These are phyloP conservation scores for Eucalyptus polybractea DNA, from an alignment of 345 rosid species.

Conservation along the genomic window DNA sequence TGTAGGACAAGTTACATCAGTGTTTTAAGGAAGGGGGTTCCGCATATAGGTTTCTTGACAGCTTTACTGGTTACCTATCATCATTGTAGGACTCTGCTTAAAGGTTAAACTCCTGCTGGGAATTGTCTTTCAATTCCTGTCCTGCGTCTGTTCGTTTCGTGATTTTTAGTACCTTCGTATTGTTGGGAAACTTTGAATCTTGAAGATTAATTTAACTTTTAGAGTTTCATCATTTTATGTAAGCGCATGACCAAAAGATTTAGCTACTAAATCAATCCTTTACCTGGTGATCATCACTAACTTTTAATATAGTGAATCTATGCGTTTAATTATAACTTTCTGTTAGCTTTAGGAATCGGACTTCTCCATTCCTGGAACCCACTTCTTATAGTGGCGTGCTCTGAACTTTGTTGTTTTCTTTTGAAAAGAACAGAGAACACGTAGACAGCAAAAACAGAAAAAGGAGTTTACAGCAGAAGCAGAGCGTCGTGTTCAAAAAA, in stretches of 20 bases:
- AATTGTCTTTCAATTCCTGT: not conserved
- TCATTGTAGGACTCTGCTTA: not conserved
- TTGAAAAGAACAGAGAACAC: no score
- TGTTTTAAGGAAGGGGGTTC: not conserved
- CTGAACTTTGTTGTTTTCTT: no score
- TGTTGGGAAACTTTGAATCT: not conserved
- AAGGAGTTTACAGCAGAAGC: no score
- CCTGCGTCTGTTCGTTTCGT: not conserved
- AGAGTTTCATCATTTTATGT: no score
- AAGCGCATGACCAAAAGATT: not conserved
- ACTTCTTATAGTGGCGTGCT: not conserved
- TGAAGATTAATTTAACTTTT: not conserved
- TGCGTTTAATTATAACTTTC: not conserved
- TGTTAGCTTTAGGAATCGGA: not conserved
- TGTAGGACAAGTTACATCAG: not conserved
- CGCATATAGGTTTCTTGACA: not conserved
- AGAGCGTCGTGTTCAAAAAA: no score
- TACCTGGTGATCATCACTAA: not conserved
- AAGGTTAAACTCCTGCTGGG: not conserved
- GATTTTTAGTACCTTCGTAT: not conserved
- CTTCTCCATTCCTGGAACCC: not conserved
- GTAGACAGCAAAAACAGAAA: no score
- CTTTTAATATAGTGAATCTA: not conserved
- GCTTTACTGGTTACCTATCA: not conserved
- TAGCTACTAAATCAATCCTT: not conserved